Evolutionary conservation across 2,329 filamentous ascomycete species (phyloP), one percentile per base, ranked within the genome.

Genomic region (Aureobasidium sp.): DNA sequence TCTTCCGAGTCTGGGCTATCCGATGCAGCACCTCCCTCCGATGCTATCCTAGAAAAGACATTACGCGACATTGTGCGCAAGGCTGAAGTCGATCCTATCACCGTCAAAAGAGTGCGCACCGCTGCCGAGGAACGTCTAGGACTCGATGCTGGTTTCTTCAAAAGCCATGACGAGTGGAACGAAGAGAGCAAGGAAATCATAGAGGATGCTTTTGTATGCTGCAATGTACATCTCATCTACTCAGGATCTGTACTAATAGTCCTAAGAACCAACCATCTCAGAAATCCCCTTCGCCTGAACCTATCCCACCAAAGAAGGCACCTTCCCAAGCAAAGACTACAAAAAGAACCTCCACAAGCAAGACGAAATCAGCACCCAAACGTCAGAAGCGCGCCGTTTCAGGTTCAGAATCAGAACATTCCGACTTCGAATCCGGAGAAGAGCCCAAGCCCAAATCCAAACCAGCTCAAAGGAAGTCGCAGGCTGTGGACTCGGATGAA

Each of bases 131-230:
- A 78, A 62, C 70, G 77, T 53, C 70, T 86, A 11, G 77, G 75
- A 36, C 72, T 87, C 27, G 74, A 78, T 8, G 72, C 74, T 6
- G 82, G 77, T 3, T 86, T 84, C 67, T 79, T 86, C 66, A 86
- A 83, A 67, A 71, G 66, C n/a, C 72, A 79, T 63, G 67, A 67
- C 1, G 67, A 69, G 5, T 87, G 85, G 85, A 86, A 83, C 65
- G 64, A 67, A 13, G 74, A 72, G 62, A 85, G 82, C 69, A 82
- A 83, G 64, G 63, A 73, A 2, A 74, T 85, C 57, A 82, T 86
- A 54, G 75, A 76, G 68, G 74, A 77, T 62, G 77, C 85, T 73
- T 77, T 82, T 68, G 78, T 65, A 55, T 21, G 62, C 42, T 16
- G 7, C 21, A 27, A 32, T 30, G 21, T 34, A 37, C 27, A 30